Evolutionary conservation across 1,284 basidiomycete genomes (phyloP).

Genomic region (Lignosus rhinocerotis): DNA sequence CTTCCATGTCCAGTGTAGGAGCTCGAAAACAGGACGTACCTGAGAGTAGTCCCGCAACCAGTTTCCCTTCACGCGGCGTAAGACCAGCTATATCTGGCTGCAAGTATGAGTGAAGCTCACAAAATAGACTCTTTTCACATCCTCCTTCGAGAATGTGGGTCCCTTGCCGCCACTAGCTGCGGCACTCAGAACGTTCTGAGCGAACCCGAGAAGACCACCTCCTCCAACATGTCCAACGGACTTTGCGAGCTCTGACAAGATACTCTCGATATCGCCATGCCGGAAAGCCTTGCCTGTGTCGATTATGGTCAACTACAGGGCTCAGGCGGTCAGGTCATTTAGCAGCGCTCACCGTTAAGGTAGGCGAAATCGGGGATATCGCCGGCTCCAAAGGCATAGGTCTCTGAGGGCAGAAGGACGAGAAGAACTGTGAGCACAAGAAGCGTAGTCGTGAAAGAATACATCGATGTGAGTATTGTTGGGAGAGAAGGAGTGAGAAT

Average conservation of each 20-base stretch:
- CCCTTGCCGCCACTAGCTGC: slow-evolving; percentile 41
- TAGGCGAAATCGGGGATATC: slow-evolving; percentile 65
- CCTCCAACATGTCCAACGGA: slow-evolving; percentile 48
- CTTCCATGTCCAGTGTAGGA: background rate
- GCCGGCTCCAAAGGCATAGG: slow-evolving; percentile 59
- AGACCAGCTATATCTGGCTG: background rate
- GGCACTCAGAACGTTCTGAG: slow-evolving; percentile 44
- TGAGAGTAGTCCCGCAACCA: slow-evolving; percentile 67
- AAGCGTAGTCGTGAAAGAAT: slow-evolving; percentile 36
- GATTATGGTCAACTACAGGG: slow-evolving; percentile 7
- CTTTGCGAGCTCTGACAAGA: slow-evolving; percentile 59
- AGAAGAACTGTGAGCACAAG: slow-evolving; percentile 47
- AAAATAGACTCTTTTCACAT: slow-evolving; percentile 68
- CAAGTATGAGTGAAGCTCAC: slow-evolving; percentile 37
- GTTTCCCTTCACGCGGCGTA: slow-evolving; percentile 47
- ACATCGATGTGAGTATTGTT: slow-evolving; percentile 25
- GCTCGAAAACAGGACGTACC: slow-evolving; percentile 31
- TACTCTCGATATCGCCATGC: slow-evolving; percentile 74
- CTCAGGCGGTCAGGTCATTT: slow-evolving; percentile 3
- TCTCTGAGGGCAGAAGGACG: slow-evolving; percentile 45
- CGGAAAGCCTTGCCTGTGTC: slow-evolving; percentile 66
- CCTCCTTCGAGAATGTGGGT: slow-evolving; percentile 58
- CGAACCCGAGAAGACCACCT: slow-evolving; percentile 50
- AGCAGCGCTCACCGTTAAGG: slow-evolving; percentile 46
- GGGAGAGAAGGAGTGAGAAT: slow-evolving; percentile 6